Base-by-base conservation (phyloP, 495 filamentous ascomycete species). In the Sordaria brevicollis region DNA sequence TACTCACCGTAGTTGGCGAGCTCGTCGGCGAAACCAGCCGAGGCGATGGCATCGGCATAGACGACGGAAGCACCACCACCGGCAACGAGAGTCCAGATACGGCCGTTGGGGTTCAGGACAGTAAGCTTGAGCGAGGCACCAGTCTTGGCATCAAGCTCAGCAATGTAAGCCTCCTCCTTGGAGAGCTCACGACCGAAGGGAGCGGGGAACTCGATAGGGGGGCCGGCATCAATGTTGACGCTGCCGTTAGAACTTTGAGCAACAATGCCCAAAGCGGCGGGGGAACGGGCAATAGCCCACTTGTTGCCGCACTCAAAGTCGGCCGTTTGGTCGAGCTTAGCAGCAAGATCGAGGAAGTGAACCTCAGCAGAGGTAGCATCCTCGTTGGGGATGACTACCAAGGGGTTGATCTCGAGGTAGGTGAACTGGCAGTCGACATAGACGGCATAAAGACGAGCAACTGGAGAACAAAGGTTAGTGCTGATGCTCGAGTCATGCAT, bases 391-490 rank as follows among this genome's bases (percentile, higher is more conserved):
- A 99, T 94, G 77, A 97, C 95, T 68, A 99, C 95, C 71, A 99
- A 84, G 68, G 95, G 95, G 87, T 99, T 99, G 87, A 99, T 99
- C 84, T 99, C 95, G 71, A 99, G 93, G 85, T 98, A 98, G 78
- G 95, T 98, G 87, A 99, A 99, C 83, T 99, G 95, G 90, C 92
- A 96, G 87, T 99, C 95, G 68, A 99, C 95, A 76, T 98, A 99
- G 85, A 99, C 95, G 78, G 93, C 94, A 78, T 97, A 97, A 54
- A 94, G 88, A 36, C 79, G 79, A n/a, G 76, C 75, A 72, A 81
- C 77, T 78, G 37, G 19, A 9, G n/a, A n/a, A n/a, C n/a, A n/a
- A 65, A 69, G 41, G 49, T 62, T 62, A 62, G 49, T 62, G 25
- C 49, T 62, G 25, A 31, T 62, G 13, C 25, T 31, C 49, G 49